A percentile compares a stretch with the other conserved stretches of the same genome.
These are phyloP conservation scores for Entomophthora muscae DNA, from an alignment of 371 early-diverging fungal genomes.

Conservation along the genomic window DNA sequence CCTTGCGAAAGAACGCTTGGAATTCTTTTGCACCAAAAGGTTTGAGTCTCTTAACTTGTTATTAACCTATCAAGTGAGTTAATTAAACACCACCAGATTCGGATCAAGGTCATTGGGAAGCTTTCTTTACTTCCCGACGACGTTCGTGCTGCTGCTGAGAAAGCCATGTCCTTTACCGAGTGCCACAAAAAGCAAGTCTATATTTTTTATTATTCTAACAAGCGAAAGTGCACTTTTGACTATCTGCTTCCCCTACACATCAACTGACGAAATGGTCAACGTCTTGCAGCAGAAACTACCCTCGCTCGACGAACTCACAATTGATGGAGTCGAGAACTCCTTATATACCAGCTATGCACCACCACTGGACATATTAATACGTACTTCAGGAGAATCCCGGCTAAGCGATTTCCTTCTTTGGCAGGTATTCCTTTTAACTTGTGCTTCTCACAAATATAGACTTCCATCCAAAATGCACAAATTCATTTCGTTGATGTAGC, in stretches of 20 bases:
- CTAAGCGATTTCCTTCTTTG: constrained; percentile 95
- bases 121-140: constrained; percentile 42
- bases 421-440: constrained; percentile 37
- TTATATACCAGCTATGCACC: constrained; percentile 55
- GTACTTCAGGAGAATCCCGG: constrained; percentile 94
- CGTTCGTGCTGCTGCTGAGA: constrained; percentile 35
- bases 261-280: constrained; percentile 70
- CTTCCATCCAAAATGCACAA: constrained; percentile 39
- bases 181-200: constrained; percentile 34
- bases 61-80: constrained; percentile 33
- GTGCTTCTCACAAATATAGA: background rate
- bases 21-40: constrained; percentile 51
- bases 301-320: constrained; percentile 26
- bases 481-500: constrained; percentile 70
- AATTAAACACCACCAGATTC: constrained; percentile 47
- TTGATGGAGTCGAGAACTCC: constrained; percentile 34
- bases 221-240: constrained; percentile 54
- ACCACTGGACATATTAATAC: constrained; percentile 81
- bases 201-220: background rate
- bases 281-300: constrained; percentile 30
- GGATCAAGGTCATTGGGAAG: constrained; percentile 72
- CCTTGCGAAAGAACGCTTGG: constrained; percentile 57
- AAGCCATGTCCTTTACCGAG: constrained; percentile 46
- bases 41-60: constrained; percentile 13
- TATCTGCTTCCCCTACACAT: constrained; percentile 91